phyloP scores from a whole-genome alignment of 2,329 filamentous ascomycete genomes.

The Trichoderma polysporum region DNA sequence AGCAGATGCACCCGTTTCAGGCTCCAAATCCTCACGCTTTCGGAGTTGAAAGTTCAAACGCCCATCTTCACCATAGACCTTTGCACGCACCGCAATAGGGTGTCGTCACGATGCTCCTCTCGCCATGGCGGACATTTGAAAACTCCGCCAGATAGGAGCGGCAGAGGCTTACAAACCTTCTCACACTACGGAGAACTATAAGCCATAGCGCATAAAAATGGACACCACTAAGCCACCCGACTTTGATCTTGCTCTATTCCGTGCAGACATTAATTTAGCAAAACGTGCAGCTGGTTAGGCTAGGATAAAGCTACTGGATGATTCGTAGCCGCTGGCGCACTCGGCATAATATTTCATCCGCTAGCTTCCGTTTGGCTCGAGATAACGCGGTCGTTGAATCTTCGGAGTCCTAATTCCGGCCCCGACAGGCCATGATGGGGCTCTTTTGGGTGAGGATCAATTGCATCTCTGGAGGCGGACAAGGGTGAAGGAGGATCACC shows the following conservation, averaged over 20 bases:
- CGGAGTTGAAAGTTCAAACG: neutral
- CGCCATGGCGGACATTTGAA: slow-evolving; percentile 10
- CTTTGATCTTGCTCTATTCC: neutral
- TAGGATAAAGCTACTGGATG: neutral
- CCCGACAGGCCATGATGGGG: neutral
- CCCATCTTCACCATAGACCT: neutral
- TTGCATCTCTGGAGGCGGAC: neutral
- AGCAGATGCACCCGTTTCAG: neutral
- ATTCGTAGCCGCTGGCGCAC: neutral
- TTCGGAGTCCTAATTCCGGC: neutral
- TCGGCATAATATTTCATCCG: slow-evolving; percentile 16
- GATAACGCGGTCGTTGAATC: neutral
- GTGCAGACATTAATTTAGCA: neutral
- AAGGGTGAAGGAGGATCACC: no score
- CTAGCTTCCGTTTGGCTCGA: slow-evolving; percentile 6
- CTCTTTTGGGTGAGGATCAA: no score
- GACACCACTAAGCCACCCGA: neutral
- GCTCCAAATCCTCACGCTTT: neutral
- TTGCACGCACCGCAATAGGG: neutral
- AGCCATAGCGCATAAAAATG: neutral
- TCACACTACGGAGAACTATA: neutral
- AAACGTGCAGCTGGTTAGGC: neutral
- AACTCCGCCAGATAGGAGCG: neutral
- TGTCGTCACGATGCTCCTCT: neutral
- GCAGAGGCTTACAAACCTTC: slow-evolving; percentile 1